Evolutionary conservation across 805 yeast species (phyloP).

Genomic region (Metschnikowia henanensis): DNA sequence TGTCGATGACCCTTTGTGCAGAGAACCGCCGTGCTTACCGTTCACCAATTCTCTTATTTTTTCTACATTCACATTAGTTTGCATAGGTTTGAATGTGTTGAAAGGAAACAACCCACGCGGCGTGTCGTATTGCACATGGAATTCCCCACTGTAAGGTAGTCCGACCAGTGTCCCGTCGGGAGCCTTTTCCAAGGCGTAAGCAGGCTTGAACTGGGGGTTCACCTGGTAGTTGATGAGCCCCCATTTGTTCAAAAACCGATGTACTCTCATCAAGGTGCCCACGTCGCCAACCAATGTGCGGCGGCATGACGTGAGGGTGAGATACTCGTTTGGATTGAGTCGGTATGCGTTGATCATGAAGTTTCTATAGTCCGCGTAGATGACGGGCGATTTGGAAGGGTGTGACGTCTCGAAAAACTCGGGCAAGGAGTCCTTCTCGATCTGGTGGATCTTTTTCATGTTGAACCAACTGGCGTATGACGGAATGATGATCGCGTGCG

Average conservation of each 20-base stretch:
- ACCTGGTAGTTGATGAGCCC: constrained; percentile 93
- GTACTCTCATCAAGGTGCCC: constrained; percentile 82
- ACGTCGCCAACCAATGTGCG: constrained; percentile 92
- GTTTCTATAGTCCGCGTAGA: constrained; percentile 80
- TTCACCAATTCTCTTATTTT: constrained; percentile 32
- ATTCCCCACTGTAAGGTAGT: constrained; percentile 76
- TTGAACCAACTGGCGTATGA: constrained; percentile 88
- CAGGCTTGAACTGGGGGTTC: constrained; percentile 72
- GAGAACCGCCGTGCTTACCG: not conserved
- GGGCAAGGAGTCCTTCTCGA: constrained; percentile 82
- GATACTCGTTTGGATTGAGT: constrained; percentile 83
- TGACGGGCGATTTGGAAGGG: constrained; percentile 75
- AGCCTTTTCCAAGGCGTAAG: constrained; percentile 51
- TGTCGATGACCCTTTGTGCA: not conserved
- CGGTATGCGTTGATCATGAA: constrained; percentile 88
- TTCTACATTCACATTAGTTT: constrained; percentile 46
- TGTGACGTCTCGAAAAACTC: constrained; percentile 80
- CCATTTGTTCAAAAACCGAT: constrained; percentile 84
- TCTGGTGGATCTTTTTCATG: constrained; percentile 65
- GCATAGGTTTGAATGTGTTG: constrained; percentile 72
- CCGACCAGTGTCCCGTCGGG: constrained; percentile 44
- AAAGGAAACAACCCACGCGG: constrained; percentile 93
- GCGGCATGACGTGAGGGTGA: constrained; percentile 88
- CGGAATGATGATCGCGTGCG: constrained; percentile 83
- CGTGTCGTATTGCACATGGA: constrained; percentile 76